phyloP scores from a whole-genome alignment of 257 asterid genomes.

The Lithospermum erythrorhizon region DNA sequence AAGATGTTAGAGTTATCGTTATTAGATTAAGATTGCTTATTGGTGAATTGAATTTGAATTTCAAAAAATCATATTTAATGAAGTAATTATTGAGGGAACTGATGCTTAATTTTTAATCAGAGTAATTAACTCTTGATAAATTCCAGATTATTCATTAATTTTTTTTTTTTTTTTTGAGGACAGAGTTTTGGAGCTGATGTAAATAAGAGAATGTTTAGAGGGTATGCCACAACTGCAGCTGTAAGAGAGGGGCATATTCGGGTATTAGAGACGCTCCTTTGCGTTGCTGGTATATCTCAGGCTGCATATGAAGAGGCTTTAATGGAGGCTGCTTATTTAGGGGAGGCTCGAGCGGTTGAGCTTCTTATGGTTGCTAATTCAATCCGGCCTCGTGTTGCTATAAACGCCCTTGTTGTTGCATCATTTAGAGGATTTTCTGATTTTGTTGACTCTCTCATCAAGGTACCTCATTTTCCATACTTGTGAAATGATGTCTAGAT shows the following conservation, averaged over 20 bases:
- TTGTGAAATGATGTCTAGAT: too few relatives aligned
- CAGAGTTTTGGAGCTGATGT: constrained; percentile 57
- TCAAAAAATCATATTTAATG: background rate
- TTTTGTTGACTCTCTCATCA: constrained; percentile 40
- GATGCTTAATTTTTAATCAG: background rate
- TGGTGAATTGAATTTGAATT: background rate
- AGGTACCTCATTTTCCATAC: constrained; percentile 25
- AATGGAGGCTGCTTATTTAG: constrained; percentile 53
- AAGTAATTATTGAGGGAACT: background rate
- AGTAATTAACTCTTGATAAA: background rate
- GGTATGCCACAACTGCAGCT: constrained; percentile 70
- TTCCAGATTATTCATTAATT: background rate
- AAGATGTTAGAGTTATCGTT: background rate
- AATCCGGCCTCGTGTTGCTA: constrained; percentile 68
- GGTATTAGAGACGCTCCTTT: constrained; percentile 43
- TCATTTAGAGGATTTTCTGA: constrained; percentile 51
- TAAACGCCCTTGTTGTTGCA: constrained; percentile 62
- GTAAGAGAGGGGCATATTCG: constrained; percentile 59
- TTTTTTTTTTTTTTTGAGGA: constrained; percentile 5
- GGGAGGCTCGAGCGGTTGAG: constrained; percentile 42
- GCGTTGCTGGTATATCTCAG: constrained; percentile 46
- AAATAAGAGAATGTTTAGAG: constrained; percentile 62
- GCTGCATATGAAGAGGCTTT: constrained; percentile 71
- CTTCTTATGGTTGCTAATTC: constrained; percentile 50
- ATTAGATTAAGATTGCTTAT: background rate